phyloP scores from a whole-genome alignment of 2,329 filamentous ascomycete species.

The Domatiomyces catenatus region DNA sequence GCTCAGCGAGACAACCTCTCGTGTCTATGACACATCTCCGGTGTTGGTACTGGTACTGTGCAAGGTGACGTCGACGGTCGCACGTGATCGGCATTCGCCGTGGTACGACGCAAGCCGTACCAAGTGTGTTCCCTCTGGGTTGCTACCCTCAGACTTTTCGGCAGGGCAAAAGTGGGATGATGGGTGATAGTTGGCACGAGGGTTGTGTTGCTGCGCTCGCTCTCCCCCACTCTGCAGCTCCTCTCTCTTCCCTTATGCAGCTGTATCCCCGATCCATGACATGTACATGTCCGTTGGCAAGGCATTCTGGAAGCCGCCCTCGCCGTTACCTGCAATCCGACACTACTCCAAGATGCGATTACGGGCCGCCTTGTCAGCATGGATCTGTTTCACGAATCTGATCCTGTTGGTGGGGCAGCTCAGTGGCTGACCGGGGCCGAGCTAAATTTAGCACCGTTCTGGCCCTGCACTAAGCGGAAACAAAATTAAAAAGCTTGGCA shows the following conservation, averaged over 20 bases:
- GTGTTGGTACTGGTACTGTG: neutral
- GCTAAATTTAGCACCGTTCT: neutral
- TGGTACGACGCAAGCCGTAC: neutral
- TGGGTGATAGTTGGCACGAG: neutral
- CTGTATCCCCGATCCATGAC: neutral
- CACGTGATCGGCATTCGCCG: neutral
- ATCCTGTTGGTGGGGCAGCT: neutral
- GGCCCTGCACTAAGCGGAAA: neutral
- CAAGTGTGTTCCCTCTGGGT: neutral
- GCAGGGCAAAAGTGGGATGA: neutral
- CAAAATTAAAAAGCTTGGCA: neutral
- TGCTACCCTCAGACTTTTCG: neutral
- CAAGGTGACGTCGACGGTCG: neutral
- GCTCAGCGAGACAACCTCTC: neutral
- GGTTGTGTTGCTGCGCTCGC: neutral
- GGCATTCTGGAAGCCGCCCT: neutral
- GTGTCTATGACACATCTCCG: neutral
- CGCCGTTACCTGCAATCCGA: neutral
- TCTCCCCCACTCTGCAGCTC: no score
- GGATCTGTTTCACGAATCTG: neutral
- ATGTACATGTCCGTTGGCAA: neutral
- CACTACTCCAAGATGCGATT: neutral
- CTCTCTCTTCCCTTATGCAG: no score
- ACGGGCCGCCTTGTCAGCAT: neutral
- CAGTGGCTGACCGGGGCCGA: neutral